These are phyloP conservation scores for Crucibulum parvulum DNA, from an alignment of 1,284 basidiomycete species.

Conservation along the genomic window DNA sequence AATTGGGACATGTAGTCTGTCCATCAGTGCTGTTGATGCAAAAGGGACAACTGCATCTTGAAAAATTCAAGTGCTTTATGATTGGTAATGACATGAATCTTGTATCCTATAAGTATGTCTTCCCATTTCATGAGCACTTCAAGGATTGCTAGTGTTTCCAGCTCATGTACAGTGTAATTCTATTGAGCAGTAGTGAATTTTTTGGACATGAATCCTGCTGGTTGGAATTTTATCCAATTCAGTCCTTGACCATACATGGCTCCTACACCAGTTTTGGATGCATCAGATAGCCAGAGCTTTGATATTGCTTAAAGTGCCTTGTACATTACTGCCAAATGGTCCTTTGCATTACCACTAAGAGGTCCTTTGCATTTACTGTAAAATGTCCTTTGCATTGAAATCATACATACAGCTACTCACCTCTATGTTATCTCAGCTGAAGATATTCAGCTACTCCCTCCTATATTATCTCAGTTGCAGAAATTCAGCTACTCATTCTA, in stretches of 20 bases:
- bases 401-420: too few relatives aligned
- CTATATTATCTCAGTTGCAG: too few relatives aligned
- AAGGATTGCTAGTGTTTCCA: conserved; percentile 40
- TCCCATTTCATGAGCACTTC: not conserved
- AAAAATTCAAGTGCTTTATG: conserved; percentile 41
- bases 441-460: too few relatives aligned
- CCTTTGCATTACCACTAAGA: too few relatives aligned
- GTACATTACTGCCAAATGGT: too few relatives aligned
- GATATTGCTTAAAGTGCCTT: too few relatives aligned
- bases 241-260: conserved; percentile 31
- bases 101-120: conserved; percentile 12
- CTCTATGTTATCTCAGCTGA: too few relatives aligned
- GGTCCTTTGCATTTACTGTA: too few relatives aligned
- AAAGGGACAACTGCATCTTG: not conserved
- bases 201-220: conserved; percentile 8
- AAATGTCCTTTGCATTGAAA: too few relatives aligned
- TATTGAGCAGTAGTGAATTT: not conserved
- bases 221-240: conserved; percentile 4
- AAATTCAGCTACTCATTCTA: too few relatives aligned
- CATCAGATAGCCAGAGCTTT: too few relatives aligned
- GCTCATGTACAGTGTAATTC: conserved; percentile 42
- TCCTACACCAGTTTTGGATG: conserved; percentile 42
- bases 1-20: not conserved
- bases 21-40: not conserved
- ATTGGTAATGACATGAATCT: conserved; percentile 42